These are phyloP conservation scores for Cutaneotrichosporon spelunceum DNA, from an alignment of 1,284 basidiomycete species.

Conservation along the genomic window DNA sequence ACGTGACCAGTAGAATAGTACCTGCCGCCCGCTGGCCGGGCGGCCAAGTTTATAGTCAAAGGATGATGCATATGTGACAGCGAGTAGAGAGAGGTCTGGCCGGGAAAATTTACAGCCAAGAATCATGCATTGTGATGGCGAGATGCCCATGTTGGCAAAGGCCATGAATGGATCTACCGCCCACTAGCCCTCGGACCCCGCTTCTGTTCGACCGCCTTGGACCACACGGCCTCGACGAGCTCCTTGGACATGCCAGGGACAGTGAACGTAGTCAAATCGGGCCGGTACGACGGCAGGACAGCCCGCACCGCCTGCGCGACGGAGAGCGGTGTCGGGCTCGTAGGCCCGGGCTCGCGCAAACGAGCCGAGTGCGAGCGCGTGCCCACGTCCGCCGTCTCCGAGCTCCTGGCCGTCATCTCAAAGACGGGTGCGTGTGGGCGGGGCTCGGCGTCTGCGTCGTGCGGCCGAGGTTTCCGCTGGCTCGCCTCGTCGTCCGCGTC, in stretches of 20 bases:
- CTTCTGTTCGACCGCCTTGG: background rate
- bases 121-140: no score
- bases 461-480: background rate
- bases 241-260: background rate
- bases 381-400: no score
- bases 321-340: background rate
- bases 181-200: background rate
- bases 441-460: no score
- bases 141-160: no score
- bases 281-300: background rate
- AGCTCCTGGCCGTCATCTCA: background rate
- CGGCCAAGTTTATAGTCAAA: background rate
- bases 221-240: background rate
- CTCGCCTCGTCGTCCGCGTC: conserved; percentile 14
- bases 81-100: no score
- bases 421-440: no score
- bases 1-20: no score
- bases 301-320: background rate
- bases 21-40: conserved; percentile 4
- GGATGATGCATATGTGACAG: no score
- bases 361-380: no score
- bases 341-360: background rate
- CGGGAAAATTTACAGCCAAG: no score
- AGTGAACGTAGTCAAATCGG: background rate
- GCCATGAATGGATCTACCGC: no score